Evolutionary conservation across 2,329 filamentous ascomycete species (phyloP), one percentile per base, ranked within the genome.

Genomic region (Septoria linicola): DNA sequence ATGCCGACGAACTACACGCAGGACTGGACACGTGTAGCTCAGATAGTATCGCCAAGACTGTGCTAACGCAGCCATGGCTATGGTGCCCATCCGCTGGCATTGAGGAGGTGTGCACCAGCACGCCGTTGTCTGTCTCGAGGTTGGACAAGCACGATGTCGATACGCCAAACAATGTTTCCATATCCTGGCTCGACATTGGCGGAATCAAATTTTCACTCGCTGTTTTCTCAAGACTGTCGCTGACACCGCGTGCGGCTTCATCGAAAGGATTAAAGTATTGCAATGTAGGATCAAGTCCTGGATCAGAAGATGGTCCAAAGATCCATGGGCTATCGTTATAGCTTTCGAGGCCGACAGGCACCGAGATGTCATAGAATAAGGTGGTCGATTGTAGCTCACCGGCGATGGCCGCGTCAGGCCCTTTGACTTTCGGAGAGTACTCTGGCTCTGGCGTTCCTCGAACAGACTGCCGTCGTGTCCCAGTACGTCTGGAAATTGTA

Each of bases 401-500:
- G 30, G 21, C 17, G 16, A 34, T 44, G n/a, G n/a, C n/a, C n/a
- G n/a, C n/a, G n/a, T n/a, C n/a, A n/a, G n/a, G n/a, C n/a, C n/a
- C n/a, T n/a, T 35, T 13, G 32, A n/a, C 23, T 5, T 27, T 27
- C 10, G 5, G 32, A 5, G 8, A 19, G 41, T 44, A 7, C 13
- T 44, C 41, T 20, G 41, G 30, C 30, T 44, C 41, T 4, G 41
- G 41, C 27, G 41, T 44, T 35, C 17, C 41, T 44, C 27, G 41
- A 23, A 44, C 10, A 10, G 41, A 44, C 8, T 35, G 41, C 3
- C 41, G 41, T 19, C 41, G 20, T 8, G 41, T 44, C 16, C 47
- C 47, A 25, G 47, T 50, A 5, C 47, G 39, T n/a, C 47, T 17
- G 14, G 47, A 50, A 30, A 50, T 50, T 39, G 34, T 50, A 31